Evolutionary conservation across 176 grass and related monocot species (phyloP).

Genomic region (Oryza australiensis): DNA sequence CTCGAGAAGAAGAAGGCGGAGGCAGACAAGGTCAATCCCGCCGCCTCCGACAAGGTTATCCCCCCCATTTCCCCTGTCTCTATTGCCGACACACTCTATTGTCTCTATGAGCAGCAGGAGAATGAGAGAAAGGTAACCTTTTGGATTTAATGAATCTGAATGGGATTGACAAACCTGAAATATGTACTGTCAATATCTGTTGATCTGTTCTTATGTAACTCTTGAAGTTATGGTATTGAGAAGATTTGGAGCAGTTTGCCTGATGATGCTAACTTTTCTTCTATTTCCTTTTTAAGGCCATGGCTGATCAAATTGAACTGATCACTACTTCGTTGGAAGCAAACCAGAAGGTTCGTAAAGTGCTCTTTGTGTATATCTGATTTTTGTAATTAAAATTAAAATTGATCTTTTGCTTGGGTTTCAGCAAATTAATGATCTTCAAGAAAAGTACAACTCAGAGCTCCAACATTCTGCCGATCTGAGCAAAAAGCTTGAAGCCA

Average conservation of each 20-base stretch:
- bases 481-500: constrained; percentile 66
- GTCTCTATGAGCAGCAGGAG: constrained; percentile 81
- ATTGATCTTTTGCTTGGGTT: constrained; percentile 23
- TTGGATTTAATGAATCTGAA: not conserved
- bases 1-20: constrained; percentile 46
- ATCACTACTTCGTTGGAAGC: constrained; percentile 61
- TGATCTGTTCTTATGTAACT: not conserved
- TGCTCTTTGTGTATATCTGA: not conserved
- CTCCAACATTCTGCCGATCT: constrained; percentile 67
- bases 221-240: not conserved
- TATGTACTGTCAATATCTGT: too few species aligned
- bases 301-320: constrained; percentile 88
- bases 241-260: not conserved
- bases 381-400: not conserved
- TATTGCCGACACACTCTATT: not conserved
- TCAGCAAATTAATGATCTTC: constrained; percentile 76
- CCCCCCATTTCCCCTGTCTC: too few species aligned
- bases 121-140: constrained; percentile 86
- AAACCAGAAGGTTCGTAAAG: constrained; percentile 62
- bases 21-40: constrained; percentile 37
- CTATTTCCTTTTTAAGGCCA: constrained; percentile 57
- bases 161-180: not conserved
- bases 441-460: constrained; percentile 74
- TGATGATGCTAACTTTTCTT: constrained; percentile 20
- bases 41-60: constrained; percentile 38